phyloP scores from a whole-genome alignment of 345 rosid species.

The Clausena lansium region DNA sequence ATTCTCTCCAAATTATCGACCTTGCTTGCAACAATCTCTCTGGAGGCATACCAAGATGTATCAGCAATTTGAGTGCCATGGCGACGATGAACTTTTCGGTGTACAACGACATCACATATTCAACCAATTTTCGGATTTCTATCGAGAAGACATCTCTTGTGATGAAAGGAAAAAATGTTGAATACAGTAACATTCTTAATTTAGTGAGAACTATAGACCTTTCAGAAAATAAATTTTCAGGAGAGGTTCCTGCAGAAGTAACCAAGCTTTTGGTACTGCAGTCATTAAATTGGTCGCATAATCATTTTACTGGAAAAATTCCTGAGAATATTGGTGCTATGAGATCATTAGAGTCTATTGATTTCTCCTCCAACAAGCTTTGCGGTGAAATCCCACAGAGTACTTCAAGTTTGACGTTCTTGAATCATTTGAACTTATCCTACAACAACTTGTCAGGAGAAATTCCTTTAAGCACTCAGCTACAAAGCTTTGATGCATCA shows the following conservation, averaged over 20 bases:
- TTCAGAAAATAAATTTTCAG: neutral
- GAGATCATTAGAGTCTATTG: neutral
- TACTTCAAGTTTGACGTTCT: neutral
- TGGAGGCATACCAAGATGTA: constrained; percentile 5
- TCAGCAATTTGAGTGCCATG: constrained; percentile 9
- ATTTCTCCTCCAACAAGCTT: neutral
- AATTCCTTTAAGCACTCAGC: neutral
- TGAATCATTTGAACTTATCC: neutral
- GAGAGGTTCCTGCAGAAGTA: neutral
- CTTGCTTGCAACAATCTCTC: constrained; percentile 8
- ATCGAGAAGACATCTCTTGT: no score
- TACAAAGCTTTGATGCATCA: neutral
- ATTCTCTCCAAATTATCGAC: neutral
- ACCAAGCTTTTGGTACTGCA: neutral
- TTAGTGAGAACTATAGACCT: neutral
- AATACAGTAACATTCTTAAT: no score
- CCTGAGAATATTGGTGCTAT: neutral
- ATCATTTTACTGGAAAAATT: neutral
- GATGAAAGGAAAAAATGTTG: no score
- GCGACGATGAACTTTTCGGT: neutral
- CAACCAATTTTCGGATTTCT: no score
- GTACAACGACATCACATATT: neutral
- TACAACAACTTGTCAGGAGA: neutral
- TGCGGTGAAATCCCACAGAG: neutral
- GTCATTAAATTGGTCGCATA: neutral